Conservation (phyloP, 23 red algal species). For the Gracilaria gracilis region DNA sequence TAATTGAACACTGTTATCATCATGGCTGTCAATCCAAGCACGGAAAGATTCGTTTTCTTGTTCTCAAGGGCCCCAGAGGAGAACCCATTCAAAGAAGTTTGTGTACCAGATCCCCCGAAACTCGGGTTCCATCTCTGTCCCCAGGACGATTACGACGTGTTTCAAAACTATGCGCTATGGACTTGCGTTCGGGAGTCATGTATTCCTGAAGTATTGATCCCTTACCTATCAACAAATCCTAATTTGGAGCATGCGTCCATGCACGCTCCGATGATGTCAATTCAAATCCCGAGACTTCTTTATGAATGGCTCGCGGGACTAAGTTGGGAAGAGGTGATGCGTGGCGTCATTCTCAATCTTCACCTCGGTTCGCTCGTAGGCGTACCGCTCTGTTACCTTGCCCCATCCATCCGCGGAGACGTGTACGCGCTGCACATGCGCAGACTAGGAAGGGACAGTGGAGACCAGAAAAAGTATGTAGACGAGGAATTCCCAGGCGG, state of each 20-base stretch:
- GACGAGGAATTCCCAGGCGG: neutral
- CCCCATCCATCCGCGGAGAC: neutral
- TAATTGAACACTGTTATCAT: neutral
- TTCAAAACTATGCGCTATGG: neutral
- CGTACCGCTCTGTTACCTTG: neutral
- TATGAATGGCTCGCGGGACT: neutral
- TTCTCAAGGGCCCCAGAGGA: neutral
- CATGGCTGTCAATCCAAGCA: neutral
- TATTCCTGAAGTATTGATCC: neutral
- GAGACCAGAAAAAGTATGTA: neutral
- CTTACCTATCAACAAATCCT: neutral
- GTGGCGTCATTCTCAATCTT: conserved; percentile 4
- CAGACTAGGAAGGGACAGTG: neutral
- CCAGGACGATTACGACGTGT: neutral
- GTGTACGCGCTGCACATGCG: neutral
- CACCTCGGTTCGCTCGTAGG: neutral
- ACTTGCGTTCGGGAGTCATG: neutral
- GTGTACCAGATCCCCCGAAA: neutral
- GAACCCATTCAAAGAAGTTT: neutral
- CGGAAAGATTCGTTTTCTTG: neutral
- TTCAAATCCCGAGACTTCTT: neutral
- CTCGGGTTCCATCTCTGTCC: neutral
- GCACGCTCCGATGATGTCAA: neutral
- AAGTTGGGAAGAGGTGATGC: neutral
- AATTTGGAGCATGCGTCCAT: neutral